A percentile compares a stretch with the other conserved stretches of the same genome.
These are phyloP conservation scores for Scedosporium dehoogii DNA, from an alignment of 2,329 filamentous ascomycete species.

Conservation along the genomic window DNA sequence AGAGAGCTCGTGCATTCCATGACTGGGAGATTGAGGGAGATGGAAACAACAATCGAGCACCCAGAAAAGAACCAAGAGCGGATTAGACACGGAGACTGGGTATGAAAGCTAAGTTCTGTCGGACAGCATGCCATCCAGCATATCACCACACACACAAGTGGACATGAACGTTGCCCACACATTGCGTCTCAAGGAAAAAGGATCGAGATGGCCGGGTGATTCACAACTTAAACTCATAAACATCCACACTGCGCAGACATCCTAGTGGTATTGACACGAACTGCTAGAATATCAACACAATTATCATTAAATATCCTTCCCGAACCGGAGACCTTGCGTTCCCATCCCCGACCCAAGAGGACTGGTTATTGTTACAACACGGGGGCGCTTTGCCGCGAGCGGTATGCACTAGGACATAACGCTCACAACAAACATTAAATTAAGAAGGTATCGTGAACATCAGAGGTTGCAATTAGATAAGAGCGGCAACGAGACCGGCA, in stretches of 20 bases:
- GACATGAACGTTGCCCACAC: neutral
- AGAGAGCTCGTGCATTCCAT: too few relatives aligned
- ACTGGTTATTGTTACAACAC: neutral
- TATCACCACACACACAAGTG: neutral
- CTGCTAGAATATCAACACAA: neutral
- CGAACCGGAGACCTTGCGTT: neutral
- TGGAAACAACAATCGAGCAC: too few relatives aligned
- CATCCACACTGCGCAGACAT: neutral
- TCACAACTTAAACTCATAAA: neutral
- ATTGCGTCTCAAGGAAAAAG: neutral
- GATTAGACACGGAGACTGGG: too few relatives aligned
- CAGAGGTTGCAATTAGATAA: conserved; percentile 1
- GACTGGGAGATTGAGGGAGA: too few relatives aligned
- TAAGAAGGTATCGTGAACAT: neutral
- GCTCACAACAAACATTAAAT: neutral
- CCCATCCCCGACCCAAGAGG: neutral
- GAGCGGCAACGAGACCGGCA: conserved; percentile 2
- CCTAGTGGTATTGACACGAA: neutral
- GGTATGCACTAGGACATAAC: neutral
- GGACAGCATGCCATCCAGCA: too few relatives aligned
- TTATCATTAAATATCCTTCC: neutral
- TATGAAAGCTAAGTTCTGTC: too few relatives aligned
- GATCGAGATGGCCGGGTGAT: neutral
- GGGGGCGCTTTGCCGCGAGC: neutral
- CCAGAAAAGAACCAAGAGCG: too few relatives aligned